These are phyloP conservation scores for Globisporangium solare DNA, from an alignment of 352 stramenopile species.

Conservation along the genomic window DNA sequence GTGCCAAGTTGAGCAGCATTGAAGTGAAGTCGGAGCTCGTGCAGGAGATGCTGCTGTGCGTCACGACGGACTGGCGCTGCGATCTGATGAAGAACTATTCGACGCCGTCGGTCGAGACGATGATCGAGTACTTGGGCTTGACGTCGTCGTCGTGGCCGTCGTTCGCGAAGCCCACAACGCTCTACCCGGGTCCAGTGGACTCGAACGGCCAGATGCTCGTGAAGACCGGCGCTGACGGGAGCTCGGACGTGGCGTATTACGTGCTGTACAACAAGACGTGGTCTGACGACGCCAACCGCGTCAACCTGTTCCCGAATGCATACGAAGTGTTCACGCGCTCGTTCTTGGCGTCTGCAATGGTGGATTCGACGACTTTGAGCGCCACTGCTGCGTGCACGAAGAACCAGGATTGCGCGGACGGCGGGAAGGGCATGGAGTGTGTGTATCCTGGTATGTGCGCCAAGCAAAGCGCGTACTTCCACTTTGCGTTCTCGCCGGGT, in stretches of 20 bases:
- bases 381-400: constrained; percentile 37
- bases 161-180: constrained; percentile 41
- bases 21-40: constrained; percentile 58
- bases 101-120: constrained; percentile 46
- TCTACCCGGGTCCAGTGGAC: constrained; percentile 55
- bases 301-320: constrained; percentile 75
- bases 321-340: constrained; percentile 76
- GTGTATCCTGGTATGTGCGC: constrained; percentile 72
- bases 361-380: constrained; percentile 30
- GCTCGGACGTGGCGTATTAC: constrained; percentile 26
- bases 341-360: constrained; percentile 60
- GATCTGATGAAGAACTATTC: constrained; percentile 67
- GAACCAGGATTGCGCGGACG: constrained; percentile 46
- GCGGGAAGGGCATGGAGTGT: constrained; percentile 59
- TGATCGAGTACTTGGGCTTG: constrained; percentile 65
- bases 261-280: constrained; percentile 50
- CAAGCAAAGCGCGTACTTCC: constrained; percentile 58
- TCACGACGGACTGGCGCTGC: constrained; percentile 67
- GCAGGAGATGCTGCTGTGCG: constrained; percentile 45
- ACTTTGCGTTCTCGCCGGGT: constrained; percentile 70
- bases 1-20: constrained; percentile 28
- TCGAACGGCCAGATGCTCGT: constrained; percentile 49
- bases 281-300: constrained; percentile 44
- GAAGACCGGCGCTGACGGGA: constrained; percentile 14
- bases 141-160: constrained; percentile 36